These are phyloP conservation scores for Cydonia oblonga DNA, from an alignment of 331 rosid genomes.

Conservation along the genomic window DNA sequence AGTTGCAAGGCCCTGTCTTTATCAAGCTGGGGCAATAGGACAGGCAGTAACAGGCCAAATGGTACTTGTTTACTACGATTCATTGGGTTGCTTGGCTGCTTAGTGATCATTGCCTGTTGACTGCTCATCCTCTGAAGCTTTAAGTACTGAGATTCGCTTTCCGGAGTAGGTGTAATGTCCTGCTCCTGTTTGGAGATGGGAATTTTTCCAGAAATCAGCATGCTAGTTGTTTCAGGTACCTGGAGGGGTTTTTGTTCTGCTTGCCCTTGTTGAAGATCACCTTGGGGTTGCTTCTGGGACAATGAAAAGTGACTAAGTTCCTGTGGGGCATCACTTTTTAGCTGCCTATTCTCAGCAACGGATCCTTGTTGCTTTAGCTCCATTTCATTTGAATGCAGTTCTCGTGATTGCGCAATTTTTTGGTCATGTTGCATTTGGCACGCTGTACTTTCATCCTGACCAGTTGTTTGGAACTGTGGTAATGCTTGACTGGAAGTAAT, in stretches of 20 bases:
- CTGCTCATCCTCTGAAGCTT: slow-evolving; percentile 86
- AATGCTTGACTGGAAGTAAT: slow-evolving; percentile 40
- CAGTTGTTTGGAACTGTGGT: slow-evolving; percentile 27
- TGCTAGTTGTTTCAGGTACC: slow-evolving; percentile 43
- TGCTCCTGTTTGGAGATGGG: slow-evolving; percentile 31
- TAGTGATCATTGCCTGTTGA: slow-evolving; percentile 64
- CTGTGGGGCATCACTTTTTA: slow-evolving; percentile 33
- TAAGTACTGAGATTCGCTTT: slow-evolving; percentile 58
- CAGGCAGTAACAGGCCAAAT: slow-evolving; percentile 68
- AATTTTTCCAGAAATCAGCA: slow-evolving; percentile 44
- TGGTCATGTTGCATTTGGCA: slow-evolving; percentile 49
- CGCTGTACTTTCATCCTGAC: slow-evolving; percentile 32
- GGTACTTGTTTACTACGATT: slow-evolving; percentile 67
- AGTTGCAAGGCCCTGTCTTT: slow-evolving; percentile 82
- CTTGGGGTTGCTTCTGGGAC: slow-evolving; percentile 46
- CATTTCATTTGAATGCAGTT: slow-evolving; percentile 43
- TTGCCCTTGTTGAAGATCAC: slow-evolving; percentile 37
- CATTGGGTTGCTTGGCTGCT: slow-evolving; percentile 46
- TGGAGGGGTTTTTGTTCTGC: slow-evolving; percentile 37
- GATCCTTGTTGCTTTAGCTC: slow-evolving; percentile 45
- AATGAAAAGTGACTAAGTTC: slow-evolving; percentile 26
- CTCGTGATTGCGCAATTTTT: slow-evolving; percentile 35
- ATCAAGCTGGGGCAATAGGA: slow-evolving; percentile 71
- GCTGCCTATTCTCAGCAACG: slow-evolving; percentile 26
- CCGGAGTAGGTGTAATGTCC: slow-evolving; percentile 35